A percentile compares a stretch with the other conserved stretches of the same genome.
Evolutionary conservation across 371 early-diverging fungal species (phyloP).

Genomic region (Rhizomucor miehei): DNA sequence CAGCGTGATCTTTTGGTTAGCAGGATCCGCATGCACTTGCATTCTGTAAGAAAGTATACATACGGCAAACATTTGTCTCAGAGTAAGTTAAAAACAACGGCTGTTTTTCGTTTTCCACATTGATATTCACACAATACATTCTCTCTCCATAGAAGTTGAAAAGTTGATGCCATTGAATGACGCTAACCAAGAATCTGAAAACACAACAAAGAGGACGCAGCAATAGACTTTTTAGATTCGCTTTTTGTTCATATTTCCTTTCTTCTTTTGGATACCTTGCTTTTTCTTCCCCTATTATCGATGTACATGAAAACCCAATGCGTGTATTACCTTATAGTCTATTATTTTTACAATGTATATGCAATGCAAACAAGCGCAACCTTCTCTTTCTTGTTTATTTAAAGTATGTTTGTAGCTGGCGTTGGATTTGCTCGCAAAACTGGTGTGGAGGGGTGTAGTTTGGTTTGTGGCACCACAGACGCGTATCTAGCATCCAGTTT

Average conservation of each 20-base stretch:
- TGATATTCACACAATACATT: too few relatives aligned
- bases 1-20: constrained; percentile 82
- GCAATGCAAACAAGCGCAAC: too few relatives aligned
- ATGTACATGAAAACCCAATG: too few relatives aligned
- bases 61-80: constrained; percentile 96
- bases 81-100: constrained; percentile 40
- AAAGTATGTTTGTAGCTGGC: not conserved
- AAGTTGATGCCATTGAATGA: constrained; percentile 12
- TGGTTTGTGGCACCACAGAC: constrained; percentile 30
- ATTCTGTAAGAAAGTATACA: constrained; percentile 90
- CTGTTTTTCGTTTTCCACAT: not conserved
- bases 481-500: constrained; percentile 60
- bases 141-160: constrained; percentile 9
- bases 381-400: not conserved
- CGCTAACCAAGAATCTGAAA: not conserved
- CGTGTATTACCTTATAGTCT: too few relatives aligned
- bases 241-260: not conserved
- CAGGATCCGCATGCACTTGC: constrained; percentile 88
- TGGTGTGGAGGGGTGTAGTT: not conserved
- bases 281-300: not conserved
- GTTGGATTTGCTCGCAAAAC: not conserved
- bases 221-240: too few relatives aligned
- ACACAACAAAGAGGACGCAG: too few relatives aligned
- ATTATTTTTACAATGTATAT: too few relatives aligned
- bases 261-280: not conserved